Conservation (phyloP, 305 asterid genomes). For the Fraxinus sp. region DNA sequence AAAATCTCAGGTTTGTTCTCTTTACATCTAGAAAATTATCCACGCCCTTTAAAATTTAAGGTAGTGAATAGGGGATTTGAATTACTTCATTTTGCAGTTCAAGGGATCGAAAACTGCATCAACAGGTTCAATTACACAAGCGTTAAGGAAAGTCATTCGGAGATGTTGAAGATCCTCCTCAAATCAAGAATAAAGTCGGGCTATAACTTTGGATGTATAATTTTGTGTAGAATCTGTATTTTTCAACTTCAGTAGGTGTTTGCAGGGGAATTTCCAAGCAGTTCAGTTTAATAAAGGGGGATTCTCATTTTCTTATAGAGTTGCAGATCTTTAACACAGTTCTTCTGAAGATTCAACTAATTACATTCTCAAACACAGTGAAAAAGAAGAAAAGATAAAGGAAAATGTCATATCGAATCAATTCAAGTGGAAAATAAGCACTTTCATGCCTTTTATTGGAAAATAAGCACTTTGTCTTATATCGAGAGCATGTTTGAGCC, state of each 20-base stretch:
- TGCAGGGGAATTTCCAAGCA: slow-evolving; percentile 5
- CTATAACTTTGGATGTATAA: slow-evolving; percentile 16
- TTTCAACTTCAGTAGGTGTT: neutral
- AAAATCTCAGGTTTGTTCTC: slow-evolving; percentile 65
- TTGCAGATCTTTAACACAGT: neutral
- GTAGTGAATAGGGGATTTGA: neutral
- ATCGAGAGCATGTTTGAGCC: neutral
- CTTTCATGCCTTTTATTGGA: neutral
- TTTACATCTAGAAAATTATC: neutral
- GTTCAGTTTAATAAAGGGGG: slow-evolving; percentile 12
- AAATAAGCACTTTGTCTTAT: neutral
- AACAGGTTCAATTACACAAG: slow-evolving; percentile 51
- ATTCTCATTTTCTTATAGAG: slow-evolving; percentile 5
- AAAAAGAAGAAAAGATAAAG: neutral
- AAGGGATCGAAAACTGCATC: slow-evolving; percentile 61
- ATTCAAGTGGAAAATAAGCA: neutral
- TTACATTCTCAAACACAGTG: neutral
- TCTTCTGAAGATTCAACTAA: neutral
- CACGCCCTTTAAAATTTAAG: neutral
- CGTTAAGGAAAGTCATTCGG: slow-evolving; percentile 44
- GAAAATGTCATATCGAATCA: neutral
- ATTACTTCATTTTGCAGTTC: slow-evolving; percentile 28
- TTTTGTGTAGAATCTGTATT: slow-evolving; percentile 24
- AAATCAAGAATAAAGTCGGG: neutral
- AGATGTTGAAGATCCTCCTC: slow-evolving; percentile 37